These are phyloP conservation scores for Quercus lobata DNA, from an alignment of 331 rosid species.

Conservation along the genomic window DNA sequence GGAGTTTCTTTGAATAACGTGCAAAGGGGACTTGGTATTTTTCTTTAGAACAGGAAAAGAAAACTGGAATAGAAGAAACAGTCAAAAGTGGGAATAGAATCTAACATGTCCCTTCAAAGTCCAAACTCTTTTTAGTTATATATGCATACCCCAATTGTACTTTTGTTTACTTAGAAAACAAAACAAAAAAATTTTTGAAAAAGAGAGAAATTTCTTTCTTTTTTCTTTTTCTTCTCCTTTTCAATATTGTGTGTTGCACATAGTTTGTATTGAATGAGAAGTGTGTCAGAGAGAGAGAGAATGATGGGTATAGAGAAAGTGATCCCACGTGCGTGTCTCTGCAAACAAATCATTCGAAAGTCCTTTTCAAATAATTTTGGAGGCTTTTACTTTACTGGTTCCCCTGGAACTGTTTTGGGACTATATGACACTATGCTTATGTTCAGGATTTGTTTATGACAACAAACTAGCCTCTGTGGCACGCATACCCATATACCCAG, in stretches of 20 bases:
- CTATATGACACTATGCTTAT: too few species aligned
- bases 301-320: neutral
- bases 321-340: slow-evolving; percentile 30
- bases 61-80: slow-evolving; percentile 8
- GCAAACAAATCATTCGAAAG: neutral
- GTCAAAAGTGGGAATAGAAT: slow-evolving; percentile 47
- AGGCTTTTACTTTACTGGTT: neutral
- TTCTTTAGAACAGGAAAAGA: slow-evolving; percentile 5
- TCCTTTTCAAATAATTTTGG: neutral
- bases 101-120: slow-evolving; percentile 34
- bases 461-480: neutral
- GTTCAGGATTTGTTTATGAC: neutral
- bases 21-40: slow-evolving; percentile 30
- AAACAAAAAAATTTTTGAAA: too few species aligned
- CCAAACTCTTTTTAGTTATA: neutral
- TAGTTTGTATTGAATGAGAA: neutral
- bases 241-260: slow-evolving; percentile 15
- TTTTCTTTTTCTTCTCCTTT: slow-evolving; percentile 8
- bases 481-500: neutral
- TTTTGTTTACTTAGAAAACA: slow-evolving; percentile 24
- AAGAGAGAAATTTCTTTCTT: neutral
- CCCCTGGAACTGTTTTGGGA: too few species aligned
- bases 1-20: slow-evolving; percentile 33
- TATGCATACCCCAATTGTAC: neutral
- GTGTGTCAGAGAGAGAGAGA: neutral